Conservation (phyloP, 768 basidiomycete genomes). For the Pholiota conissans region DNA sequence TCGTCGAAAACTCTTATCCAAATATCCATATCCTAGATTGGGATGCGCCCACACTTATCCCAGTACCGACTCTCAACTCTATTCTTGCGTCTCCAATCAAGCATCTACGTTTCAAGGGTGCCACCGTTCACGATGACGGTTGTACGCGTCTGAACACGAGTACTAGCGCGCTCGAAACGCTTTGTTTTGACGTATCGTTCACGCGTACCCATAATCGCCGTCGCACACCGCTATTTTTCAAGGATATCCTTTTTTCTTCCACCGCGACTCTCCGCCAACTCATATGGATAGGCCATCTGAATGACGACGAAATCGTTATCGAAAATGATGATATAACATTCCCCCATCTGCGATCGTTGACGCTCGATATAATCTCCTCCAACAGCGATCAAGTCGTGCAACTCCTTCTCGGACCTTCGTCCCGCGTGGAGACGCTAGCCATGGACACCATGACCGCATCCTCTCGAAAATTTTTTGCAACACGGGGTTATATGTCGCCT, state of each 20-base stretch:
- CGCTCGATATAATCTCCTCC: conserved; percentile 14
- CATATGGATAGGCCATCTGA: conserved; percentile 16
- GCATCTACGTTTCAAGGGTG: conserved; percentile 24
- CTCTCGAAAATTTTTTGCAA: conserved; percentile 5
- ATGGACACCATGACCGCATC: conserved; percentile 12
- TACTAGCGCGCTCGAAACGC: conserved; percentile 16
- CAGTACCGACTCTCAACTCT: conserved; percentile 12
- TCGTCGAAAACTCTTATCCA: conserved; percentile 9
- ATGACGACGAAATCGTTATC: conserved; percentile 4
- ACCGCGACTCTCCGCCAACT: conserved; percentile 21
- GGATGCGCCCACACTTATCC: conserved; percentile 15
- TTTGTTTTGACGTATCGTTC: conserved; percentile 15
- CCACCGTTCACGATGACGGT: neutral
- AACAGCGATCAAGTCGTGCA: neutral
- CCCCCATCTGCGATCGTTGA: conserved; percentile 19
- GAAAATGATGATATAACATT: conserved; percentile 9
- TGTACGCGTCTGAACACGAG: neutral
- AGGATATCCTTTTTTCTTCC: conserved; percentile 6
- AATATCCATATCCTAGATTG: conserved; percentile 30
- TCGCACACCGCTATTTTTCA: conserved; percentile 4
- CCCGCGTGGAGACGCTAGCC: conserved; percentile 14
- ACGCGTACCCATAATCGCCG: neutral
- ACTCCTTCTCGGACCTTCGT: conserved; percentile 8
- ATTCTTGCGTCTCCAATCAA: conserved; percentile 18
- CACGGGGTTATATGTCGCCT: conserved; percentile 21